Percentiles rank a stretch among this genome's conserved stretches.
Conservation (phyloP, 495 filamentous ascomycete species). For the Aspergillus bertholletiae region DNA sequence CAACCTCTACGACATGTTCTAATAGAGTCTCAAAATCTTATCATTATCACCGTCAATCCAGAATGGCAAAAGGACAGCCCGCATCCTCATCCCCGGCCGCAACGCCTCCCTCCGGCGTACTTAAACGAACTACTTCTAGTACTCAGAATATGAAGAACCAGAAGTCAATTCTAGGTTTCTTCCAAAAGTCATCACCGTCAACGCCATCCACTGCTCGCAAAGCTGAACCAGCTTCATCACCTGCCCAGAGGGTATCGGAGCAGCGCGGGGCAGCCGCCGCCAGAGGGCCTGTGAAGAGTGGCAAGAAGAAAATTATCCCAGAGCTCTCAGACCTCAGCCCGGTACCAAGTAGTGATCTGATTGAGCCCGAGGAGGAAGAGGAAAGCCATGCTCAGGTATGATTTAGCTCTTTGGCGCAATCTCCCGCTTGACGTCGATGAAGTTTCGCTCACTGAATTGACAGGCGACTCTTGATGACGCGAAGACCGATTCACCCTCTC, state of each 20-base stretch:
- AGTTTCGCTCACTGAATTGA: constrained; percentile 2
- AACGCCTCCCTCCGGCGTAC: constrained; percentile 33
- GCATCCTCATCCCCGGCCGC: constrained; percentile 36
- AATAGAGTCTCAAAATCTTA: constrained; percentile 1
- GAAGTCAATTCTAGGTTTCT: constrained; percentile 82
- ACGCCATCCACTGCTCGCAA: constrained; percentile 31
- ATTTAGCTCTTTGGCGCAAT: background rate
- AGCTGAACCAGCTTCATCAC: constrained; percentile 38
- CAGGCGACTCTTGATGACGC: constrained; percentile 17
- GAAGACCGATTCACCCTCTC: constrained; percentile 39
- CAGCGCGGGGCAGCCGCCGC: constrained; percentile 18
- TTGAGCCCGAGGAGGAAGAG: constrained; percentile 36
- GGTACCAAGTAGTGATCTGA: constrained; percentile 75
- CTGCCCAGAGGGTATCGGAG: constrained; percentile 39
- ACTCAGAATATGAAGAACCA: constrained; percentile 63
- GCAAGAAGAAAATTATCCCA: constrained; percentile 36
- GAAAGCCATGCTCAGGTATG: constrained; percentile 24
- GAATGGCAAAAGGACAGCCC: constrained; percentile 36
- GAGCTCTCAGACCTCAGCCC: constrained; percentile 58
- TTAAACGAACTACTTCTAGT: constrained; percentile 45
- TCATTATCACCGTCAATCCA: constrained; percentile 4
- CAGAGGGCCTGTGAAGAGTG: constrained; percentile 25
- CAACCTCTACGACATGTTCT: constrained; percentile 2
- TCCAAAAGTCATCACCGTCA: constrained; percentile 61
- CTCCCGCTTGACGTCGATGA: constrained; percentile 2